These are phyloP conservation scores for Nakaseomyces nivariensis DNA, from an alignment of 1,139 yeast genomes.

Conservation along the genomic window DNA sequence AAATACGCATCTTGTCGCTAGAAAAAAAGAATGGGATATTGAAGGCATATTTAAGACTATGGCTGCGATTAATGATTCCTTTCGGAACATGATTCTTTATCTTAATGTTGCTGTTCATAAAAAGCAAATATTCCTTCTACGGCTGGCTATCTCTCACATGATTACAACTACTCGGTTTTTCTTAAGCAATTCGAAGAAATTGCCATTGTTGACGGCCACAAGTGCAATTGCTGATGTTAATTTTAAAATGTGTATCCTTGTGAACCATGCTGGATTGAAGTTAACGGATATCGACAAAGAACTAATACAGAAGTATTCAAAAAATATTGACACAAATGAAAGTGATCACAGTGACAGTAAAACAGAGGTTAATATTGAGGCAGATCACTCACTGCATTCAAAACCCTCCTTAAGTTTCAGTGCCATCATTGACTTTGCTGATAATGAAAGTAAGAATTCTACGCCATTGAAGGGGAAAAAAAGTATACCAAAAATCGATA, in stretches of 20 bases:
- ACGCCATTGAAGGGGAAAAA: not conserved
- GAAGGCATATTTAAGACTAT: conserved; percentile 1
- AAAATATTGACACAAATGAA: not conserved
- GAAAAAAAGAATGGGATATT: not conserved
- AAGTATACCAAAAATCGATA: not conserved
- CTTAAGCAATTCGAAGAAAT: conserved; percentile 43
- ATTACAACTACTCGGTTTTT: conserved; percentile 73
- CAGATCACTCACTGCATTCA: not conserved
- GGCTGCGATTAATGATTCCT: not conserved
- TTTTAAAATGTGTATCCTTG: conserved; percentile 59
- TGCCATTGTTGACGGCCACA: conserved; percentile 64
- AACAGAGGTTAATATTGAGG: not conserved
- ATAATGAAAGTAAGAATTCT: not conserved
- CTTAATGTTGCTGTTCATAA: not conserved
- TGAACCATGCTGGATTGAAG: conserved; percentile 34
- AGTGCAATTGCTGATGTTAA: conserved; percentile 67
- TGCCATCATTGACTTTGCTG: not conserved
- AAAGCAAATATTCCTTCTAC: not conserved
- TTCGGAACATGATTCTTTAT: not conserved
- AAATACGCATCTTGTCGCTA: not conserved
- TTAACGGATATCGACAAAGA: not conserved
- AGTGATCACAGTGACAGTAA: not conserved
- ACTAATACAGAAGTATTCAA: not conserved
- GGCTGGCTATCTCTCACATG: conserved; percentile 38
- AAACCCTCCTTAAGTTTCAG: not conserved